Conservation (phyloP, 495 filamentous ascomycete species). For the Penicillium ochrochloron region DNA sequence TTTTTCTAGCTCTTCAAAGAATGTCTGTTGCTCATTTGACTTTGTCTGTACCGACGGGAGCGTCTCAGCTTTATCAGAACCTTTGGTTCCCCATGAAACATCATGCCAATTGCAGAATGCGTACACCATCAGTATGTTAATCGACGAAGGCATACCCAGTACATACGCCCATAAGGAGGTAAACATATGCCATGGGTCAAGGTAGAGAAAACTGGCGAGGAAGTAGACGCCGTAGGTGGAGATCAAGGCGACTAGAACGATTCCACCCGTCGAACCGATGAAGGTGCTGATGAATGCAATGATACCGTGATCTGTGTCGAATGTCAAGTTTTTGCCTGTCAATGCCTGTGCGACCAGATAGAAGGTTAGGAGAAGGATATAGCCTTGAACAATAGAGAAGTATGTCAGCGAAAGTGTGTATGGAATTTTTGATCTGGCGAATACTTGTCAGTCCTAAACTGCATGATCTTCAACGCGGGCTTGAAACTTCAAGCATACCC, state of each 20-base stretch:
- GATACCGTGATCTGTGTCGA: no score
- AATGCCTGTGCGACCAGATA: slow-evolving; percentile 82
- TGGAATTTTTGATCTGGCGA: slow-evolving; percentile 53
- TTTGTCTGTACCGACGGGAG: slow-evolving; percentile 8
- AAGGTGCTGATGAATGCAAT: no score
- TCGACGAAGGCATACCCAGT: slow-evolving; percentile 8
- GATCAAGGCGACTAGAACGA: slow-evolving; percentile 7
- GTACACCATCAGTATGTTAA: slow-evolving; percentile 14
- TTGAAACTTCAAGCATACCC: slow-evolving; percentile 45
- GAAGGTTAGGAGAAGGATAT: slow-evolving; percentile 78
- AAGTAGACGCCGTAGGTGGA: slow-evolving; percentile 12
- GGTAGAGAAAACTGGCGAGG: slow-evolving; percentile 11
- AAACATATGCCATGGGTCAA: slow-evolving; percentile 13
- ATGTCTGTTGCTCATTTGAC: slow-evolving; percentile 73
- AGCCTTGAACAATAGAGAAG: slow-evolving; percentile 73
- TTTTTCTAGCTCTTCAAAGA: slow-evolving; percentile 87
- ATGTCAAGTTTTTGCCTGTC: slow-evolving; percentile 21
- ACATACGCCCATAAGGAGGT: slow-evolving; percentile 11
- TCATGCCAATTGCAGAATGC: slow-evolving; percentile 95
- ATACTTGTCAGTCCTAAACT: no score
- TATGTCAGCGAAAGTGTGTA: slow-evolving; percentile 83
- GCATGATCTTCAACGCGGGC: no score
- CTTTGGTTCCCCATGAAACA: slow-evolving; percentile 13
- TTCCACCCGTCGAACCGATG: slow-evolving; percentile 39
- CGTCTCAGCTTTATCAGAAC: slow-evolving; percentile 10